phyloP scores from a whole-genome alignment of 2,329 filamentous ascomycete species.

The Coniochaeta prunicola region DNA sequence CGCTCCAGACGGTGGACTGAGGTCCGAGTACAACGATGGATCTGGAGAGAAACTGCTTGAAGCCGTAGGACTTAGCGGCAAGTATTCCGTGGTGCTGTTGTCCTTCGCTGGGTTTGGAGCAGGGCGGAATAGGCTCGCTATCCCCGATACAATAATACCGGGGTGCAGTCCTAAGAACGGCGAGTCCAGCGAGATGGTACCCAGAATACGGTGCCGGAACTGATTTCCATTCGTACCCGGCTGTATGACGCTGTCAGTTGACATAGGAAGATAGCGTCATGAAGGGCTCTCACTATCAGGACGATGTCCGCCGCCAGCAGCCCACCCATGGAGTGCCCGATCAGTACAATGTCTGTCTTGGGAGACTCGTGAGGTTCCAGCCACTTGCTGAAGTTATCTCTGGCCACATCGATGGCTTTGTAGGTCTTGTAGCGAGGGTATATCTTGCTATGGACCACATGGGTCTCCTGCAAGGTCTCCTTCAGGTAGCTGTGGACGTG shows the following conservation, averaged over 20 bases:
- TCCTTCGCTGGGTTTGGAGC: conserved; percentile 23
- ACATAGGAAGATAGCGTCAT: background rate
- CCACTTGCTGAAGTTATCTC: conserved; percentile 80
- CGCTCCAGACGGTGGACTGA: conserved; percentile 14
- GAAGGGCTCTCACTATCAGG: conserved; percentile 42
- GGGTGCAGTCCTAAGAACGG: conserved; percentile 87
- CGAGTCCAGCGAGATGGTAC: conserved; percentile 75
- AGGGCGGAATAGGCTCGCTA: conserved; percentile 66
- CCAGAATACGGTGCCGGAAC: conserved; percentile 34
- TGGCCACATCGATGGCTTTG: conserved; percentile 62
- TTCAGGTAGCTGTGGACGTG: conserved; percentile 74
- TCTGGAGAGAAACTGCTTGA: conserved; percentile 15
- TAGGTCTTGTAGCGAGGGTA: conserved; percentile 76
- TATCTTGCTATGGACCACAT: conserved; percentile 80
- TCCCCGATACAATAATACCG: conserved; percentile 74
- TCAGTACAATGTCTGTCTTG: conserved; percentile 70
- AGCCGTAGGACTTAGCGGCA: conserved; percentile 9
- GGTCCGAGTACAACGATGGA: conserved; percentile 16
- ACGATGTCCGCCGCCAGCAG: conserved; percentile 74
- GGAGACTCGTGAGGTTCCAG: conserved; percentile 67
- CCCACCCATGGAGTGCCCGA: conserved; percentile 89
- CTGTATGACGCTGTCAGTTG: background rate
- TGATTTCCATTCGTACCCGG: conserved; percentile 2
- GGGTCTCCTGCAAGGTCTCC: conserved; percentile 59
- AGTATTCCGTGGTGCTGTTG: conserved; percentile 10